A percentile compares a stretch with the other conserved stretches of the same genome.
phyloP scores from a whole-genome alignment of 768 basidiomycete species.

The Tylopilus rubrobrunneus region DNA sequence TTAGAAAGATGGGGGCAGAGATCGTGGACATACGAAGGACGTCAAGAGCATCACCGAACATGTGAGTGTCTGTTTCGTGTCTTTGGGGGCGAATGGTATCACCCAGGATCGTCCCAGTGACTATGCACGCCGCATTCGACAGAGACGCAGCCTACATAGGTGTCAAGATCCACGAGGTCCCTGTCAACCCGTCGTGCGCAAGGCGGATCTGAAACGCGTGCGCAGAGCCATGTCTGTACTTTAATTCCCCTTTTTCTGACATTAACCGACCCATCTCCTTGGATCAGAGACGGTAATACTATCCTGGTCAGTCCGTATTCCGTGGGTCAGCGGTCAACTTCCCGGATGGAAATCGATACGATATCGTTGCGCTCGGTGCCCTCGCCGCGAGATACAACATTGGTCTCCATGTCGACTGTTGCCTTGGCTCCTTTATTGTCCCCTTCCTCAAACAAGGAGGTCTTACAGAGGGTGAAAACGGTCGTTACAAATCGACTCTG shows the following conservation, averaged over 20 bases:
- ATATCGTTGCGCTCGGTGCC: slow-evolving; percentile 72
- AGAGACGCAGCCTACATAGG: slow-evolving; percentile 78
- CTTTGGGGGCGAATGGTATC: not conserved
- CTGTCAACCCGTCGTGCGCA: slow-evolving; percentile 77
- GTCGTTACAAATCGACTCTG: slow-evolving; percentile 51
- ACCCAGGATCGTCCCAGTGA: too few species aligned
- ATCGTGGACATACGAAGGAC: slow-evolving; percentile 83
- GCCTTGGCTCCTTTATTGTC: slow-evolving; percentile 89
- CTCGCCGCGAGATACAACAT: slow-evolving; percentile 71
- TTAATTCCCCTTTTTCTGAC: not conserved
- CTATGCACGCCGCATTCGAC: too few species aligned
- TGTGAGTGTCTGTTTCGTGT: slow-evolving; percentile 40
- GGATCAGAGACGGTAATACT: slow-evolving; percentile 73
- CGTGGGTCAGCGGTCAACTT: slow-evolving; percentile 87
- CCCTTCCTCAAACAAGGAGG: slow-evolving; percentile 86
- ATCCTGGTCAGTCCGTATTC: slow-evolving; percentile 68
- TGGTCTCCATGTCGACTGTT: too few species aligned
- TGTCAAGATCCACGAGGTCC: too few species aligned
- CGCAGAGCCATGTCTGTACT: too few species aligned
- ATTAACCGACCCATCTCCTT: slow-evolving; percentile 3
- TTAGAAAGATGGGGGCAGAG: too few species aligned
- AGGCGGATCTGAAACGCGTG: too few species aligned
- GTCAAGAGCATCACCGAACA: too few species aligned
- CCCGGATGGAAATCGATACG: slow-evolving; percentile 82
- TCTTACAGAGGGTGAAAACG: too few species aligned